Evolutionary conservation across 2,329 filamentous ascomycete genomes (phyloP).

Genomic region (Fusarium praegraminearum): DNA sequence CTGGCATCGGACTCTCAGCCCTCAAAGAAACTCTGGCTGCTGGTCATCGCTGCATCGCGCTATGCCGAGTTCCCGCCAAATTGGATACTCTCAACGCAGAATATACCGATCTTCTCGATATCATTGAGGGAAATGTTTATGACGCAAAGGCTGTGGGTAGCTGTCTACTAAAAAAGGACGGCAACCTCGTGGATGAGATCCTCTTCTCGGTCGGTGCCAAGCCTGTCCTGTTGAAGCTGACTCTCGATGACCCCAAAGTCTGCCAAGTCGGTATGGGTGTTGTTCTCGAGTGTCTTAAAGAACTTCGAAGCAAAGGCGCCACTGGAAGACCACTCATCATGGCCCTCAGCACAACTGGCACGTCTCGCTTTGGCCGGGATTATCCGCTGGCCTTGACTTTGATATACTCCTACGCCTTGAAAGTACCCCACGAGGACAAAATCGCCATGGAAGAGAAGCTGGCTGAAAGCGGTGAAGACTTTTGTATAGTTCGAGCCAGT

Average conservation of each 20-base stretch:
- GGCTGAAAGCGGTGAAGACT: conserved; percentile 49
- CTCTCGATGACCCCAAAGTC: conserved; percentile 60
- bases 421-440: conserved; percentile 62
- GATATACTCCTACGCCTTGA: conserved; percentile 58
- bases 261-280: conserved; percentile 59
- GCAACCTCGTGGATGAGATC: conserved; percentile 58
- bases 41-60: conserved; percentile 60
- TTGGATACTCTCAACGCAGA: conserved; percentile 54
- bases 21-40: conserved; percentile 60
- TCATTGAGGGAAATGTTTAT: conserved; percentile 63
- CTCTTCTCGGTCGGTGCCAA: conserved; percentile 62
- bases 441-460: conserved; percentile 57
- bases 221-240: conserved; percentile 50
- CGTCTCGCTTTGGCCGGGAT: conserved; percentile 54
- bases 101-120: conserved; percentile 57
- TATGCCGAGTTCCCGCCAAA: conserved; percentile 64
- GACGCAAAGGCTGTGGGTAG: conserved; percentile 54
- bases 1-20: conserved; percentile 61
- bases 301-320: conserved; percentile 47
- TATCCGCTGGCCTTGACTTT: conserved; percentile 58
- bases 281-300: conserved; percentile 56
- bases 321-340: conserved; percentile 52
- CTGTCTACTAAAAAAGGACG: conserved; percentile 50
- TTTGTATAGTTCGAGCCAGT: conserved; percentile 55
- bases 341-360: conserved; percentile 56